Evolutionary conservation across 163 green algal species (phyloP).

Genomic region (Volvox carteri): DNA sequence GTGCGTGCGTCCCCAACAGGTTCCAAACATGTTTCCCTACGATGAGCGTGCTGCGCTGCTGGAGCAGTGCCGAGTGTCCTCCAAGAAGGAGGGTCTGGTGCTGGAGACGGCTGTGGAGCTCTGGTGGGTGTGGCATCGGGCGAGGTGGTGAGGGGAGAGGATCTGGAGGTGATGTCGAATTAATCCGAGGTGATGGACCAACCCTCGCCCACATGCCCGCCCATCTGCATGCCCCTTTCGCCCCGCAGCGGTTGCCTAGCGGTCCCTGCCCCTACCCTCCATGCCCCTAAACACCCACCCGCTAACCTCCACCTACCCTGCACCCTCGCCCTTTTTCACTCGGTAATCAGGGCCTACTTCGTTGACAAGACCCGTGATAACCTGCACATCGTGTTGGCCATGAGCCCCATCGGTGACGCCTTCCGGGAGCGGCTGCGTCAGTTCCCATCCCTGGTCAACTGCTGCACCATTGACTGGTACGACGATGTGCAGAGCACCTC

Average conservation of each 20-base stretch:
- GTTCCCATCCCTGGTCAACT: constrained; percentile 88
- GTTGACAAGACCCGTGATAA: constrained; percentile 74
- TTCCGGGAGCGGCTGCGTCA: constrained; percentile 85
- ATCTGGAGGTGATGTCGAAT: no score
- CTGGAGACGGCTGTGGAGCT: constrained; percentile 69
- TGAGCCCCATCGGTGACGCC: constrained; percentile 82
- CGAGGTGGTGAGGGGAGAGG: no score
- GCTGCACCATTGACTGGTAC: constrained; percentile 90
- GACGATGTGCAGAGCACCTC: no score
- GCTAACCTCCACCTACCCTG: not conserved
- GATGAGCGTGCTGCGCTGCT: constrained; percentile 77
- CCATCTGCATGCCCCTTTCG: no score
- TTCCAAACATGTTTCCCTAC: constrained; percentile 86
- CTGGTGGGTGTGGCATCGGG: constrained; percentile 18
- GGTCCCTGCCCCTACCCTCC: no score
- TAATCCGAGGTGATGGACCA: no score
- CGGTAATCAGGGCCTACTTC: constrained; percentile 83
- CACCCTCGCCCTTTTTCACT: no score
- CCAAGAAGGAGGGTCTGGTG: constrained; percentile 71
- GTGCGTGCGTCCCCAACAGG: constrained; percentile 65
- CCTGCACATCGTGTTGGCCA: constrained; percentile 85
- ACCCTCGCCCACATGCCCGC: no score
- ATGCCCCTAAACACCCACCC: not conserved
- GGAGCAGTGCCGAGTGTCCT: constrained; percentile 64
- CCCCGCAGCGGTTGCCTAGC: no score